Percentiles rank a stretch among this genome's conserved stretches.
These are phyloP conservation scores for Phytophthora boehmeriae DNA, from an alignment of 352 stramenopile genomes.

Conservation along the genomic window DNA sequence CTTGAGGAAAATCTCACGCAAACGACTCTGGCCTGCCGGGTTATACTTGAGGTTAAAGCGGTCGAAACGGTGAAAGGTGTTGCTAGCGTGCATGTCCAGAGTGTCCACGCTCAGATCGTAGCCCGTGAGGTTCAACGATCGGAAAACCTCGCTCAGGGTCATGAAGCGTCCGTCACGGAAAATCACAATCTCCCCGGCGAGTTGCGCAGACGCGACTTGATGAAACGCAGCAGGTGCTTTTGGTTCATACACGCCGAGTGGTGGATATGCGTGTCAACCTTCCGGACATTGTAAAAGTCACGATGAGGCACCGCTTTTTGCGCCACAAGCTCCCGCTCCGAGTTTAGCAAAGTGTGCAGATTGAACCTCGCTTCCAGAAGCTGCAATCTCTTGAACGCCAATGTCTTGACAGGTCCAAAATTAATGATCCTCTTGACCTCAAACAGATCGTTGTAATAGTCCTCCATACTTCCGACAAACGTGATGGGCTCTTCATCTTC, in stretches of 20 bases:
- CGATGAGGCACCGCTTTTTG: slow-evolving; percentile 97
- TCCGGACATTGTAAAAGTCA: slow-evolving; percentile 99
- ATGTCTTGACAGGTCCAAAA: slow-evolving; percentile 85
- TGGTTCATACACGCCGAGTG: slow-evolving; percentile 97
- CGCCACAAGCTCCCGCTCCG: slow-evolving; percentile 93
- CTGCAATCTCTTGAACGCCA: slow-evolving; percentile 88
- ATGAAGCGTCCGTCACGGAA: slow-evolving; percentile 95
- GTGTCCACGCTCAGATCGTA: slow-evolving; percentile 99
- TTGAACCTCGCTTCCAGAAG: slow-evolving; percentile 94
- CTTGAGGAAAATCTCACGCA: slow-evolving; percentile 99
- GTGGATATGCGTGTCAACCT: slow-evolving; percentile 99
- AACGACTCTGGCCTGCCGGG: slow-evolving; percentile 91
- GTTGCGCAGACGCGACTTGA: slow-evolving; percentile 83
- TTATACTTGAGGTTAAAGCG: slow-evolving; percentile 99
- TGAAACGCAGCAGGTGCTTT: slow-evolving; percentile 94
- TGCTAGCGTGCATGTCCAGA: slow-evolving; percentile 99
- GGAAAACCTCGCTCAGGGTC: slow-evolving; percentile 96
- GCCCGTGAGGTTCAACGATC: slow-evolving; percentile 93
- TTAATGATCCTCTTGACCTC: slow-evolving; percentile 89
- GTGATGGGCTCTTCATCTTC: slow-evolving; percentile 41
- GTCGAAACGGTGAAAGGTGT: slow-evolving; percentile 99
- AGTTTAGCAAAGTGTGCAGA: slow-evolving; percentile 96
- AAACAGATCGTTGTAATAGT: slow-evolving; percentile 81
- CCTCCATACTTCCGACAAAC: slow-evolving; percentile 46
- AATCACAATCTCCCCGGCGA: slow-evolving; percentile 94